These are phyloP conservation scores for Solanum hybrid DNA, from an alignment of 305 asterid genomes.

Conservation along the genomic window DNA sequence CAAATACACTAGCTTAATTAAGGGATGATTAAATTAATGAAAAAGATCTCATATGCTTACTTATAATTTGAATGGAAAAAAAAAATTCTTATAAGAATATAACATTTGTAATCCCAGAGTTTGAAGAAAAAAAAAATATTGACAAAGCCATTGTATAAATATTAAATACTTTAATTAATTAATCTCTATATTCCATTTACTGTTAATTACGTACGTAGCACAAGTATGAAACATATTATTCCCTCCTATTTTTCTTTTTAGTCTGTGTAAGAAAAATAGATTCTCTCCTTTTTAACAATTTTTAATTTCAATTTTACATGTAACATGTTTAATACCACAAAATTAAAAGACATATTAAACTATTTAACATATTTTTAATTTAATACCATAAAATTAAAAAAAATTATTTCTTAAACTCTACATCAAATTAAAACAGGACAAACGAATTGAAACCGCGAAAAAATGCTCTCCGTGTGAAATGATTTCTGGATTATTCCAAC, in stretches of 20 bases:
- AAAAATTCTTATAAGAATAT: background rate
- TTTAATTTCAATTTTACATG: background rate
- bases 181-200: too few species aligned
- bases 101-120: background rate
- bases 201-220: background rate
- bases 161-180: too few species aligned
- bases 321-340: background rate
- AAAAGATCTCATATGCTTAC: background rate
- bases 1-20: background rate
- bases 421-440: background rate
- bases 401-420: fast-evolving
- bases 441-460: background rate
- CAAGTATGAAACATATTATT: background rate
- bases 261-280: background rate
- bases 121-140: background rate
- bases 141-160: background rate
- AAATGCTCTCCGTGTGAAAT: background rate
- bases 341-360: fast-evolving
- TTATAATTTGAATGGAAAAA: background rate
- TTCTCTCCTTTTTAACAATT: background rate
- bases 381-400: background rate
- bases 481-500: background rate
- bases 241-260: background rate
- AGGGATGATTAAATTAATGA: background rate
- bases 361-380: background rate